Conservation (phyloP, 1,284 basidiomycete species). For the Cryptococcus sp. region DNA sequence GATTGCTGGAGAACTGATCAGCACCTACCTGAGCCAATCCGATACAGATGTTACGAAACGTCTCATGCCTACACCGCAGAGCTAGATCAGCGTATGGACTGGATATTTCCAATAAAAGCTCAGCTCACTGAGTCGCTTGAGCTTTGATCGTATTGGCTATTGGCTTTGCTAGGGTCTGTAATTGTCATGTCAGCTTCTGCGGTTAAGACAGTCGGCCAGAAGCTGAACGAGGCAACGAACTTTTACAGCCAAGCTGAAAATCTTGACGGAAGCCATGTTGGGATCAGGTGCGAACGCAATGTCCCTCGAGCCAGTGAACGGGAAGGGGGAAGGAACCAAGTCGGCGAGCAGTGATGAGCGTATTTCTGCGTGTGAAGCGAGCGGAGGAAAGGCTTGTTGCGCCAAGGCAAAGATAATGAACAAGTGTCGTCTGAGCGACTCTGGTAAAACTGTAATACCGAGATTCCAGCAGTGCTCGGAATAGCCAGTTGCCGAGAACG, state of each 20-base stretch:
- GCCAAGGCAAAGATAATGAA: too few species aligned
- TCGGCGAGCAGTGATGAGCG: too few species aligned
- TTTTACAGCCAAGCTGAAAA: constrained; percentile 66
- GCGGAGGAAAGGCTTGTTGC: too few species aligned
- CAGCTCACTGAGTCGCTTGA: constrained; percentile 72
- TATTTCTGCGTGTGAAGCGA: too few species aligned
- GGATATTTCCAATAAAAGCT: constrained; percentile 37
- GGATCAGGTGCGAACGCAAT: neutral
- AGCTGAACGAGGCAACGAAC: constrained; percentile 54
- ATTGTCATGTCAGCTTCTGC: constrained; percentile 12
- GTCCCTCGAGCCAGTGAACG: neutral
- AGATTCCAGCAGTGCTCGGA: too few species aligned
- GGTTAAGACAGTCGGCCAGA: neutral
- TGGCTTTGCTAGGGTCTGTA: constrained; percentile 78
- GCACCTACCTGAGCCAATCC: constrained; percentile 66
- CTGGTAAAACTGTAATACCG: too few species aligned
- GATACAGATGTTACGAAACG: constrained; percentile 73
- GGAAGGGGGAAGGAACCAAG: neutral
- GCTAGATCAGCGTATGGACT: constrained; percentile 1
- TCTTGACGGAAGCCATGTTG: constrained; percentile 67
- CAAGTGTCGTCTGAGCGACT: too few species aligned
- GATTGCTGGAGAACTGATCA: too few species aligned
- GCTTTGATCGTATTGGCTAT: constrained; percentile 72
- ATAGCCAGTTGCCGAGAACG: too few species aligned
- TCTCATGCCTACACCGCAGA: constrained; percentile 63